A percentile compares a stretch with the other conserved stretches of the same genome.
These are phyloP conservation scores for Zygnema circumcarinatum DNA, from an alignment of 139 green algal genomes.

Conservation along the genomic window DNA sequence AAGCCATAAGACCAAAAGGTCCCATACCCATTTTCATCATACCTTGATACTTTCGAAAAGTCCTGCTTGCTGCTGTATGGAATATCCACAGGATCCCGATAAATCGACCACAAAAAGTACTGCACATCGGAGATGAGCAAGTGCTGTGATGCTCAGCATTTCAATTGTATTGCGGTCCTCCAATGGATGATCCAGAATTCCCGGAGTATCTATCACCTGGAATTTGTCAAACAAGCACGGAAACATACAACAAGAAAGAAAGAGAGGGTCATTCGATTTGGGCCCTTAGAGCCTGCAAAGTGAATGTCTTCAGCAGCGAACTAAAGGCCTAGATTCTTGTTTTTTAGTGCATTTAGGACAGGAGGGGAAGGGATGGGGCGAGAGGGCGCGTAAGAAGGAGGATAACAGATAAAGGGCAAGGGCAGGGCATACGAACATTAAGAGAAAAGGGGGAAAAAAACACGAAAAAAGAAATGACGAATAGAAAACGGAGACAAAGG, in stretches of 20 bases:
- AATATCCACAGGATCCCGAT: constrained; percentile 93
- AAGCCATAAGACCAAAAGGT: too few species aligned
- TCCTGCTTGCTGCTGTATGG: constrained; percentile 89
- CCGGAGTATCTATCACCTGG: constrained; percentile 96
- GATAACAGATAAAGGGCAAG: too few species aligned
- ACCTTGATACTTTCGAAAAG: constrained; percentile 97
- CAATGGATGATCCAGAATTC: constrained; percentile 95
- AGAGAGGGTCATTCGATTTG: neutral
- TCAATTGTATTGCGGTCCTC: constrained; percentile 99
- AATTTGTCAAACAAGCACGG: constrained; percentile 64
- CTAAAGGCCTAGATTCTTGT: constrained; percentile 7
- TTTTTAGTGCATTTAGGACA: neutral
- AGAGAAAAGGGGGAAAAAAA: too few species aligned
- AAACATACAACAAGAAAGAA: neutral
- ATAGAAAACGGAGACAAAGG: too few species aligned
- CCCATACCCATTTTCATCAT: too few species aligned
- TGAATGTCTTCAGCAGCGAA: neutral
- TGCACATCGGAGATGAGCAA: constrained; percentile 96
- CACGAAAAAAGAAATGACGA: too few species aligned
- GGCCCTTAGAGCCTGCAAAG: constrained; percentile 3
- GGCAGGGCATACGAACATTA: too few species aligned
- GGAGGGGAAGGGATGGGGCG: too few species aligned
- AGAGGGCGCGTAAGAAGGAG: too few species aligned
- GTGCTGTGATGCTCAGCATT: constrained; percentile 86
- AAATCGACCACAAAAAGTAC: constrained; percentile 98